A percentile compares a stretch with the other conserved stretches of the same genome.
Conservation (phyloP, 768 basidiomycete species). For the Hemileccinum rubropunctum region DNA sequence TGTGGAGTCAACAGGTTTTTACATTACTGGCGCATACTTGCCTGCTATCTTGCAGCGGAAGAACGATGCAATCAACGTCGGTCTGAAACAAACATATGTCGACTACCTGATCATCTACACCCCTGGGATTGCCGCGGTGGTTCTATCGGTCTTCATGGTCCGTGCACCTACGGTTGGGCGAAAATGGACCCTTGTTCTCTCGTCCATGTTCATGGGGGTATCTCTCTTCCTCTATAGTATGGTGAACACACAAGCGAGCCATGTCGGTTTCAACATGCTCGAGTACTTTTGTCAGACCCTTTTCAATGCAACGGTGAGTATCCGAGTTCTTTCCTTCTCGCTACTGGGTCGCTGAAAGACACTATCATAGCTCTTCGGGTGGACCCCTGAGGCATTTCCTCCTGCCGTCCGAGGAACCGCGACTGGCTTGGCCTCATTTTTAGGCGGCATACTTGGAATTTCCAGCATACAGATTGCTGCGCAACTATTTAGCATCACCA, state of each 20-base stretch:
- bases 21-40: neutral
- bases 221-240: slow-evolving; percentile 10
- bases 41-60: slow-evolving; percentile 14
- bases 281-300: slow-evolving; percentile 9
- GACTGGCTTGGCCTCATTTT: slow-evolving; percentile 5
- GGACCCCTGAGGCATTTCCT: slow-evolving; percentile 18
- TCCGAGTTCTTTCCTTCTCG: no score
- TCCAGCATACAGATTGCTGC: slow-evolving; percentile 1
- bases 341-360: neutral
- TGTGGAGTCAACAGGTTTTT: neutral
- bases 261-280: slow-evolving; percentile 9
- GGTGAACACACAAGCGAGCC: slow-evolving; percentile 13
- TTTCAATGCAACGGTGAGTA: slow-evolving; percentile 8
- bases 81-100: slow-evolving; percentile 6
- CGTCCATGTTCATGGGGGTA: slow-evolving; percentile 5
- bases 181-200: slow-evolving; percentile 17
- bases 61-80: slow-evolving; percentile 7
- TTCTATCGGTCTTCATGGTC: slow-evolving; percentile 9
- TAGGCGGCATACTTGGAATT: slow-evolving; percentile 3
- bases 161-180: slow-evolving; percentile 12
- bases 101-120: slow-evolving; percentile 10
- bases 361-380: slow-evolving; percentile 9
- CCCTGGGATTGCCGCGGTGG: slow-evolving; percentile 7
- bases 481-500: slow-evolving; percentile 1
- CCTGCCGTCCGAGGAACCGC: slow-evolving; percentile 13